These are phyloP conservation scores for Clitopilus hobsonii DNA, from an alignment of 768 basidiomycete species.

Conservation along the genomic window DNA sequence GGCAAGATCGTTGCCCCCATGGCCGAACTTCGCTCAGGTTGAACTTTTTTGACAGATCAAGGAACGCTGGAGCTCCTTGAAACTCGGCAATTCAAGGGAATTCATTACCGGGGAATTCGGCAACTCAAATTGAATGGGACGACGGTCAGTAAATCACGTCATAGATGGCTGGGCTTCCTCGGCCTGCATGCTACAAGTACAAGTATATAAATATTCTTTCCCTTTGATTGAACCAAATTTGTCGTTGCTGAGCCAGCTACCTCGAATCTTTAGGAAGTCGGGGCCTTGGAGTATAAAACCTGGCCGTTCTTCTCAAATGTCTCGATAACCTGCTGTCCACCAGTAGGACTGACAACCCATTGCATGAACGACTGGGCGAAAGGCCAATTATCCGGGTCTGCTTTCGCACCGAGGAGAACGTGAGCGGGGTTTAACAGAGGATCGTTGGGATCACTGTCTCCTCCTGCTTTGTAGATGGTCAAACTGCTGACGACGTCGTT, in stretches of 20 bases:
- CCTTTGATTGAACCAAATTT: not conserved
- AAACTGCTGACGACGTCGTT: conserved; percentile 24
- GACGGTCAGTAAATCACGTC: no score
- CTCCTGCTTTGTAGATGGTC: conserved; percentile 35
- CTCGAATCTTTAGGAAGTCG: conserved; percentile 2
- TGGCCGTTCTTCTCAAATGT: conserved; percentile 31
- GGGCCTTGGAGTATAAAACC: conserved; percentile 25
- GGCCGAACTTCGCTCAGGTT: no score
- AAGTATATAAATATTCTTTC: not conserved
- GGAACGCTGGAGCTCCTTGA: no score
- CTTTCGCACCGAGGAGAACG: conserved; percentile 31
- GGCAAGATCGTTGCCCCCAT: no score
- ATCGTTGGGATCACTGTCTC: conserved; percentile 30
- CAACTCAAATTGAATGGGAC: no score
- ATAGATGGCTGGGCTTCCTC: no score
- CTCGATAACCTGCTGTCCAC: conserved; percentile 39
- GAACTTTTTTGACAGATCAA: no score
- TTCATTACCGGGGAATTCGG: no score
- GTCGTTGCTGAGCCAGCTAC: not conserved
- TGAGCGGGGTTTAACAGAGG: conserved; percentile 45
- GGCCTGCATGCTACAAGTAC: no score
- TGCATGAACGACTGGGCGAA: conserved; percentile 35
- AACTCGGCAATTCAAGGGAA: no score
- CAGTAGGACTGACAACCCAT: conserved; percentile 35
- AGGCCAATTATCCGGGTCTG: conserved; percentile 16